Evolutionary conservation across 2,329 filamentous ascomycete genomes (phyloP).

Genomic region (Aciculosporium take): DNA sequence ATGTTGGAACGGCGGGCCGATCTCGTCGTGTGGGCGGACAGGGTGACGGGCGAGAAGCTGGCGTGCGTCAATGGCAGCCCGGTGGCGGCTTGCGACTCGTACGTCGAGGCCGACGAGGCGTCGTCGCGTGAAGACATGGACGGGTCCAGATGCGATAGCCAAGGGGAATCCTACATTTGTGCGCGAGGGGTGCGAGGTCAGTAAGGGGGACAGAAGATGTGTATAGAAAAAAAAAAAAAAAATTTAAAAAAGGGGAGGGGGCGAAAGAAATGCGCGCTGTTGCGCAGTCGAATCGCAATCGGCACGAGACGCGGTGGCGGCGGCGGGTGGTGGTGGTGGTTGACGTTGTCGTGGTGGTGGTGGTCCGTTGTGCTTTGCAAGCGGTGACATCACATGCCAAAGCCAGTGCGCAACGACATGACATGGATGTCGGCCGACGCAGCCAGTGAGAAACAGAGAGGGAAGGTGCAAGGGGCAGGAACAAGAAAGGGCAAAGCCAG

Average conservation of each 20-base stretch:
- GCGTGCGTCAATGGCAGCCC: conserved; percentile 60
- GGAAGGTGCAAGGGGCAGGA: no score
- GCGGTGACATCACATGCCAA: conserved; percentile 5
- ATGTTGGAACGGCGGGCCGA: conserved; percentile 70
- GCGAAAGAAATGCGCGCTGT: not conserved
- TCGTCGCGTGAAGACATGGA: conserved; percentile 27
- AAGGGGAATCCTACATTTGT: conserved; percentile 28
- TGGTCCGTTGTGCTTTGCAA: not conserved
- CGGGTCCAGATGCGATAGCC: conserved; percentile 32
- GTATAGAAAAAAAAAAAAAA: no score
- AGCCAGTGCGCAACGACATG: not conserved
- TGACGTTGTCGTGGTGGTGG: not conserved
- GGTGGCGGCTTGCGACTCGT: conserved; percentile 19
- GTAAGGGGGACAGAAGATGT: not conserved
- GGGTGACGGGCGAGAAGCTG: conserved; percentile 73
- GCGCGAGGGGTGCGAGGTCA: not conserved
- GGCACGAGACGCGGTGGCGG: not conserved
- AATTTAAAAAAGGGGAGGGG: no score
- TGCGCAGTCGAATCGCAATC: not conserved
- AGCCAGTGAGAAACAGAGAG: no score
- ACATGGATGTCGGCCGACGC: not conserved
- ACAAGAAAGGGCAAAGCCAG: not conserved
- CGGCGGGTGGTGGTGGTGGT: not conserved
- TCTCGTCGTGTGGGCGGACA: conserved; percentile 49
- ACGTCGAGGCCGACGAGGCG: conserved; percentile 19